These are phyloP conservation scores for Globisporangium spinosum DNA, from an alignment of 352 stramenopile species.

Conservation along the genomic window DNA sequence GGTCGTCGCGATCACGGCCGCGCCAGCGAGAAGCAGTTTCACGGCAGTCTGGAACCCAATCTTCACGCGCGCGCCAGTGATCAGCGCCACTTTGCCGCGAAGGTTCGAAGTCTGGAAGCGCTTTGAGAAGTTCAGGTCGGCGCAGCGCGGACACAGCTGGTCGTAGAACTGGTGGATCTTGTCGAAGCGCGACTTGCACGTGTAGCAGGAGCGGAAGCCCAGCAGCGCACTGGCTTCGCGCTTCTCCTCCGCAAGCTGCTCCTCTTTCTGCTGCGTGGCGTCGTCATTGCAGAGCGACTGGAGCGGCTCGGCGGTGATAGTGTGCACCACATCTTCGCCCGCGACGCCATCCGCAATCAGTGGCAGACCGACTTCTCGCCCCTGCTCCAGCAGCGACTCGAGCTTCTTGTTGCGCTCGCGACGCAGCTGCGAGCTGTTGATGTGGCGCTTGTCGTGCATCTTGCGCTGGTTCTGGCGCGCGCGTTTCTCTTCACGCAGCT, in stretches of 20 bases:
- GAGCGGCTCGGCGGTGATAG: slow-evolving; percentile 31
- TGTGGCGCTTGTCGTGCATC: slow-evolving; percentile 92
- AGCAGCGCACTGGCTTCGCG: slow-evolving; percentile 61
- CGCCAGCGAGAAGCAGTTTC: slow-evolving; percentile 92
- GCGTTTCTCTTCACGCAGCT: slow-evolving; percentile 81
- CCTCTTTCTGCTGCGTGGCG: slow-evolving; percentile 41
- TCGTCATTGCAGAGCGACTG: slow-evolving; percentile 64
- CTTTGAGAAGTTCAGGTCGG: slow-evolving; percentile 94
- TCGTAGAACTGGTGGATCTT: slow-evolving; percentile 96
- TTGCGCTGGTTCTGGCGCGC: slow-evolving; percentile 80
- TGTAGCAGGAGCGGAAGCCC: slow-evolving; percentile 93
- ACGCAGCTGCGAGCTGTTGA: slow-evolving; percentile 89
- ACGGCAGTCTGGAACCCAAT: slow-evolving; percentile 95
- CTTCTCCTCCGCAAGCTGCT: slow-evolving; percentile 43
- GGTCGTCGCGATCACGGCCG: slow-evolving; percentile 93
- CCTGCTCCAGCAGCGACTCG: slow-evolving; percentile 85
- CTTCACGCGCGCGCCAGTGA: slow-evolving; percentile 96
- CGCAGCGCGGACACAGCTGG: slow-evolving; percentile 93
- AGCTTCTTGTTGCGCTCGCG: slow-evolving; percentile 91
- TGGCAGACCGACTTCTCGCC: slow-evolving; percentile 62
- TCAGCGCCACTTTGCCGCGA: slow-evolving; percentile 87
- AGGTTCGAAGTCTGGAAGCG: slow-evolving; percentile 90
- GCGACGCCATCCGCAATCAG: slow-evolving; percentile 92
- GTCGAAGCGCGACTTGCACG: slow-evolving; percentile 93
- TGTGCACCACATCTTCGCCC: slow-evolving; percentile 58